phyloP scores from a whole-genome alignment of 345 rosid species.

The Cardiospermum halicacabum region DNA sequence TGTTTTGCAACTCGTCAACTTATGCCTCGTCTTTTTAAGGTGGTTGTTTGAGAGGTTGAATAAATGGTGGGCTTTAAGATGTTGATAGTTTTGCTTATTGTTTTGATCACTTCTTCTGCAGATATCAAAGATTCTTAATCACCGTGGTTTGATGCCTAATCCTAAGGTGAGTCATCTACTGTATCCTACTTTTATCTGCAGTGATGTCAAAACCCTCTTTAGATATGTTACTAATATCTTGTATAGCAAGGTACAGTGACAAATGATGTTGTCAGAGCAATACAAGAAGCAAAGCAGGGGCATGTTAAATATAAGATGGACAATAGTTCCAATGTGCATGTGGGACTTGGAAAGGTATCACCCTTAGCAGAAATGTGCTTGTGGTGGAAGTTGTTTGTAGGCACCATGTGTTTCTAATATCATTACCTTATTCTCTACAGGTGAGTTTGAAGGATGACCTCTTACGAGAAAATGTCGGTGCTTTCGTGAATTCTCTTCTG shows the following conservation, averaged over 20 bases:
- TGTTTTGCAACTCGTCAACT: conserved; percentile 74
- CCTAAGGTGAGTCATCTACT: conserved; percentile 53
- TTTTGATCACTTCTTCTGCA: conserved; percentile 23
- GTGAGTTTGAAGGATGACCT: conserved; percentile 64
- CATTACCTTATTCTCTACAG: conserved; percentile 31
- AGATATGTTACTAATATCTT: conserved; percentile 14
- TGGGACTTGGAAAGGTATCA: conserved; percentile 85
- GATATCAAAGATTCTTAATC: conserved; percentile 87
- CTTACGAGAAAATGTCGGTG: conserved; percentile 81
- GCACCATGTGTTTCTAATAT: conserved; percentile 1
- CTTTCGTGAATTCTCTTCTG: conserved; percentile 86
- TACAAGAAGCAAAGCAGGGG: conserved; percentile 71
- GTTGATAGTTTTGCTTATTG: conserved; percentile 5
- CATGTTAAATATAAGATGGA: conserved; percentile 87
- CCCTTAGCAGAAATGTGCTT: conserved; percentile 5
- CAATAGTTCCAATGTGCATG: conserved; percentile 83
- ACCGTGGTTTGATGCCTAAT: conserved; percentile 85
- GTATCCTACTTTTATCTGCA: not conserved
- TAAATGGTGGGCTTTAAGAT: not conserved
- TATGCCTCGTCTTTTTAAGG: conserved; percentile 86
- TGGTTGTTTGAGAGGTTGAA: conserved; percentile 17
- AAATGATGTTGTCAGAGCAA: conserved; percentile 65
- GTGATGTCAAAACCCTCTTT: conserved; percentile 6
- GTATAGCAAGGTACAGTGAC: conserved; percentile 86
- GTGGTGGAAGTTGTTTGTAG: not conserved